Evolutionary conservation across 1,284 basidiomycete genomes (phyloP), one percentile per base, ranked within the genome.

Genomic region (Cryptococcus jaspeensis): DNA sequence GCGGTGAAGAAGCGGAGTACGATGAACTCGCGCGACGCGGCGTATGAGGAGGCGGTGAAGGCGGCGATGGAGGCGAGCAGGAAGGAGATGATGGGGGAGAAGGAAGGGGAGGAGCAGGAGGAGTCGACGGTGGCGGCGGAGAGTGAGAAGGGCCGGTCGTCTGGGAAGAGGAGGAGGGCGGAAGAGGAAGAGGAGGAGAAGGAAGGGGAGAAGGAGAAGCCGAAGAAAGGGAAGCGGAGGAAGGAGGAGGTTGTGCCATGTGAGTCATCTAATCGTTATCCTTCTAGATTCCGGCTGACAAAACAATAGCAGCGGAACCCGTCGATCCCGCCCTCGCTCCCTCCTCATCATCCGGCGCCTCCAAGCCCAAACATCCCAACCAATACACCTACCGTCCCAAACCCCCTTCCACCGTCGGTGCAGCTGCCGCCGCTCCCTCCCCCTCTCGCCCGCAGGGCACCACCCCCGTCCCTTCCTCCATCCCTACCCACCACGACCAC

Each of bases 1-100:
- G 47, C 56, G 37, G 60, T 85, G 37, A 95, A 93, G 78, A 85
- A 91, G 58, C 83, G 94, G 59, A 92, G 90, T 67, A 98, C 95
- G 54, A 96, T 99, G 92, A 99, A 98, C 75, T 94, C 90, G 70
- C 83, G 94, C 56, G 94, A 96, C 71, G 90, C 93, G 7, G 90
- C 89, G 3, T 96, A 95, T 73, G 92, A 96, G 71, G 90, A 94
- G 74, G 89, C 87, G 60, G 79, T 83, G 45, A 79, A 80, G 53
- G 77, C 76, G 16, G 89, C 87, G 57, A 76, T 83, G 46, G 80
- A 81, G 45, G 77, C 74, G 8, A 75, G 72, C 61, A 56, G 67
- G 41, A 55, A 56, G 16, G 75, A 76, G 18, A 56, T 61, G 56
- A 55, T 46, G 22, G 56, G 56, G 1, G 56, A 63, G 18, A 49